Evolutionary conservation across 768 basidiomycete genomes (phyloP).

Genomic region (Coprinellus aureogranulatus): DNA sequence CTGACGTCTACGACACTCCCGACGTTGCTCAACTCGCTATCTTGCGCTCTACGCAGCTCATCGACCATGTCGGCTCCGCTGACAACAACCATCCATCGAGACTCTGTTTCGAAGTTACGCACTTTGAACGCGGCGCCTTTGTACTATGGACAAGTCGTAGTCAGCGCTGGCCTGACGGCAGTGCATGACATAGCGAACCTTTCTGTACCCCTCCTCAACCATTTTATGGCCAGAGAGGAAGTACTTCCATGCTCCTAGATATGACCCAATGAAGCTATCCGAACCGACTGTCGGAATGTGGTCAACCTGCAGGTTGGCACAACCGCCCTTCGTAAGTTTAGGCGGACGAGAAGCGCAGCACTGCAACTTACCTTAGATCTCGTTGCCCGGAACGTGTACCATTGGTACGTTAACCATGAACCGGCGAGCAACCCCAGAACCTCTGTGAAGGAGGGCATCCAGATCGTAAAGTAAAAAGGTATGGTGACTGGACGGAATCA

Average conservation of each 20-base stretch:
- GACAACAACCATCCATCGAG: slow-evolving; percentile 3
- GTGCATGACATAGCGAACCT: slow-evolving; percentile 2
- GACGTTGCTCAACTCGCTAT: slow-evolving; percentile 32
- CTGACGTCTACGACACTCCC: slow-evolving; percentile 33
- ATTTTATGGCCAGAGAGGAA: slow-evolving; percentile 4
- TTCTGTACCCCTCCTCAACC: slow-evolving; percentile 12
- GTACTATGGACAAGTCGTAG: not conserved
- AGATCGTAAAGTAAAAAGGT: too few species aligned
- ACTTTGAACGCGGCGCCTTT: slow-evolving; percentile 3
- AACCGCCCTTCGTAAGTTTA: not conserved
- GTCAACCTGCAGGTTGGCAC: slow-evolving; percentile 7
- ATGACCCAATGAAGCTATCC: slow-evolving; percentile 7
- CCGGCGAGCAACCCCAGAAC: not conserved
- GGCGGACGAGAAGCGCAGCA: not conserved
- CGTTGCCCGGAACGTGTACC: not conserved
- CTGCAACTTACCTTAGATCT: not conserved
- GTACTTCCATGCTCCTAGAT: slow-evolving; percentile 11
- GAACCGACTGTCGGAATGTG: slow-evolving; percentile 12
- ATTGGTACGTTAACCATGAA: not conserved
- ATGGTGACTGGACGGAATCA: too few species aligned
- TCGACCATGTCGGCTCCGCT: not conserved
- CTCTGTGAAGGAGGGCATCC: not conserved
- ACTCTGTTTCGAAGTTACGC: not conserved
- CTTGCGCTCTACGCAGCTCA: slow-evolving; percentile 33
- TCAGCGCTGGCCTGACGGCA: not conserved